Base-by-base conservation (phyloP, 2,329 filamentous ascomycete species). In the Clarireedia paspali region DNA sequence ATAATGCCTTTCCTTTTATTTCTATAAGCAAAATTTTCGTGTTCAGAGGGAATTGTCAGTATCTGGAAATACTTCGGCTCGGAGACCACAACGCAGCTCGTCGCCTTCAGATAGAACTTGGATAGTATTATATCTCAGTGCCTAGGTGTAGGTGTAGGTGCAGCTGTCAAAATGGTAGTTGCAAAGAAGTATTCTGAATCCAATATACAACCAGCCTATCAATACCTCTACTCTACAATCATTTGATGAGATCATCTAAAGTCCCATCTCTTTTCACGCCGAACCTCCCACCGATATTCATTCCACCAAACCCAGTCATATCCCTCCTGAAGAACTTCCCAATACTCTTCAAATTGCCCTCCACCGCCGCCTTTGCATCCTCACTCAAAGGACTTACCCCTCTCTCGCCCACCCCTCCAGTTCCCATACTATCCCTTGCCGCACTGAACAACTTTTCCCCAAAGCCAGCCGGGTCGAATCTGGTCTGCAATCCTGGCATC, bases 261-360 rank as follows among this genome's bases (percentile, higher is more conserved):
- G 54, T 55, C 24, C 57, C 53, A 10, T 63, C 59, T 47, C 62
- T 65, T 45, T 53, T 63, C 5, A 59, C 62, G 3, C 65, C 67
- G 61, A 68, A 68, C 49, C 66, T 84, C 47, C 87, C 88, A 70
- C 91, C 91, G 62, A 87, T 75, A 10, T 81, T 82, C 52, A 54
- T 54, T 14, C 52, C 52, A 2, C 88, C 86, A 61, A 92, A 80
- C 2, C 85, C 83, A 30, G 88, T 88, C 60, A 92, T 85, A 74
- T 96, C 92, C 60, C 92, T 78, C 60, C 87, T 84, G 75, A 97
- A 97, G 74, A 97, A 96, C 73, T 95, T 96, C 24, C 92, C 92
- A 72, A 99, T 89, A 70, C 90, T 96, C 74, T 90, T 91, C 72
- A 97, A 70, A 71, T 96, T 96, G 72, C 95, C 91, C 69, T 96